Base-by-base conservation (phyloP, 1,139 yeast species). In the Blastobotrys apis region DNA sequence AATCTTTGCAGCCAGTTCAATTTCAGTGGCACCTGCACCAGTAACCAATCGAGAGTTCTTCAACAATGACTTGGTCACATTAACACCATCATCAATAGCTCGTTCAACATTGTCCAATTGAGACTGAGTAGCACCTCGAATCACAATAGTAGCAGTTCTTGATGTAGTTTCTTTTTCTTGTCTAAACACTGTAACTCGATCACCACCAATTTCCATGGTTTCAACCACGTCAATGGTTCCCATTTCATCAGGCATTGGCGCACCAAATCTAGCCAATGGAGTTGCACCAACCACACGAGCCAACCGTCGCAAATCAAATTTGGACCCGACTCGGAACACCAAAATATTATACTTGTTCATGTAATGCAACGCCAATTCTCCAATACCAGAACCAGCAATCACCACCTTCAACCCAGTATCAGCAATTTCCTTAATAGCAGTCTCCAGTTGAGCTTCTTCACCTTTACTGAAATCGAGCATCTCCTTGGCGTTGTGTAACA, bases 241-340 rank as follows among this genome's bases (percentile, higher is more conserved):
- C 74, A 85, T 77, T 68, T 92, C 97, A 60, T 90, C 96, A 12
- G 95, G 92, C 71, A 85, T 79, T 57, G 97, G 97, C 1, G 96
- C 95, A 53, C 96, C 97, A 48, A 94, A 75, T 67, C 97, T 77
- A 43, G 97, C 94, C 61, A 90, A 73, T 47, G 98, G 97, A 17
- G 97, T 84, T 35, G 97, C 97, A 41, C 97, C 97, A 69, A 97
- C 90, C 16, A 92, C 98, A 63, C 96, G 84, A 62, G 95, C 84
- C 50, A 92, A 72, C 65, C 98, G 81, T 71, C 97, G 82, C 52
- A 92, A 71, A 62, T 92, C 98, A 62, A 92, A 92, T 65, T 92
- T 92, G 48, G 95, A 84, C 50, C 95, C 92, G 35, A 92, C 95
- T 62, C 84, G 84, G 67, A 92, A 76, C 21, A 90, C 92, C 52